These are phyloP conservation scores for Picea sitchensis DNA, from an alignment of 75 land plant genomes.

Conservation along the genomic window DNA sequence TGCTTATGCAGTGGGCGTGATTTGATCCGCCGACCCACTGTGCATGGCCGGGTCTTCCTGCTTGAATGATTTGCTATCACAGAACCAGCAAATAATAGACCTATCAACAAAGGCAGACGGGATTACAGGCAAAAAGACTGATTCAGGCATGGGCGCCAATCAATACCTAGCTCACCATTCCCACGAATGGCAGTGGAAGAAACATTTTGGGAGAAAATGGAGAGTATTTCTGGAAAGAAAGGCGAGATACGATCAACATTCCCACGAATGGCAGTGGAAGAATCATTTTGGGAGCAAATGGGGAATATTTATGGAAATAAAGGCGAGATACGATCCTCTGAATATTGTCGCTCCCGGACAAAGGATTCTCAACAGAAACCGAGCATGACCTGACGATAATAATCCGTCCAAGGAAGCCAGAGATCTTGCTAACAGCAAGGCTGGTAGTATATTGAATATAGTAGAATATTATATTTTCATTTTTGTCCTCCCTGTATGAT, in stretches of 20 bases:
- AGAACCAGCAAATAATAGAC: slow-evolving; percentile 20
- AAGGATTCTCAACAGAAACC: slow-evolving; percentile 16
- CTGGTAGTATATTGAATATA: no score
- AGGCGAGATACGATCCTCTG: slow-evolving; percentile 19
- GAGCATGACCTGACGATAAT: no score
- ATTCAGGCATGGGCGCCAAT: slow-evolving; percentile 10
- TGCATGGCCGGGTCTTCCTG: not conserved
- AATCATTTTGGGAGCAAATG: slow-evolving; percentile 25
- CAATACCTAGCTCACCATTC: slow-evolving; percentile 27
- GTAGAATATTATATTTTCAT: no score
- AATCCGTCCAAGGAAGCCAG: no score
- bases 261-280: slow-evolving; percentile 23
- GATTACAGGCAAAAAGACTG: not conserved
- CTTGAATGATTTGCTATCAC: slow-evolving; percentile 10
- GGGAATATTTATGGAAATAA: slow-evolving; percentile 17
- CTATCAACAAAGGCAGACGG: not conserved
- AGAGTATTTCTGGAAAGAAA: slow-evolving; percentile 16
- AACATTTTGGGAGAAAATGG: slow-evolving; percentile 28
- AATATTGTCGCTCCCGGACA: slow-evolving; percentile 30
- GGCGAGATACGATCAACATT: slow-evolving; percentile 19
- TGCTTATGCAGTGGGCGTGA: no score
- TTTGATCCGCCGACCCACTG: slow-evolving; percentile 1
- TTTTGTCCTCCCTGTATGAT: no score
- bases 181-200: slow-evolving; percentile 17
- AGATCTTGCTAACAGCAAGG: no score